A percentile compares a stretch with the other conserved stretches of the same genome.
Evolutionary conservation across 768 basidiomycete species (phyloP).

Genomic region (Trametes elegans): DNA sequence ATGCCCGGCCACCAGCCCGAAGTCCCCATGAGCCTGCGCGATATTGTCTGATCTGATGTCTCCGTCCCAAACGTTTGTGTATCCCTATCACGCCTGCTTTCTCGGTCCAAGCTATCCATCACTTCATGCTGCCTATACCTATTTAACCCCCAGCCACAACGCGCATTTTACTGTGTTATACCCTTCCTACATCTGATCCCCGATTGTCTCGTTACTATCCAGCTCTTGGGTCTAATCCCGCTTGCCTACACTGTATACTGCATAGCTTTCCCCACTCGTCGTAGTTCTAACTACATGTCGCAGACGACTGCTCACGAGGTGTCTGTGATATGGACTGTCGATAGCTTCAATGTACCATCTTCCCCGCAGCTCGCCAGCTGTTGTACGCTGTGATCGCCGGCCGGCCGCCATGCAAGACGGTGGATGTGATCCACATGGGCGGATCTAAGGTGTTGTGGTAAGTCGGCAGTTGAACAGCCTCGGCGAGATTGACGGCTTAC

Average conservation of each 20-base stretch:
- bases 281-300: conserved; percentile 32
- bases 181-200: conserved; percentile 53
- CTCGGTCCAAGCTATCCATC: conserved; percentile 31
- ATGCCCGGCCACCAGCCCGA: conserved; percentile 60
- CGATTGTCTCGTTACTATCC: conserved; percentile 63
- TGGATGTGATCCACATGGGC: conserved; percentile 81
- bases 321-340: conserved; percentile 54
- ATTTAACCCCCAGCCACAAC: conserved; percentile 44
- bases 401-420: conserved; percentile 75
- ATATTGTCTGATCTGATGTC: conserved; percentile 66
- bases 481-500: conserved; percentile 40
- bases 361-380: conserved; percentile 87
- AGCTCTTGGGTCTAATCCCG: conserved; percentile 42
- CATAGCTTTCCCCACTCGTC: conserved; percentile 34
- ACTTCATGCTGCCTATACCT: conserved; percentile 40
- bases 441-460: conserved; percentile 42
- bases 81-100: conserved; percentile 62
- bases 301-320: conserved; percentile 45
- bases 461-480: neutral
- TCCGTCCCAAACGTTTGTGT: conserved; percentile 54
- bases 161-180: conserved; percentile 60
- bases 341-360: conserved; percentile 86
- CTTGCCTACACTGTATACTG: conserved; percentile 69
- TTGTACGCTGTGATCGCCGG: conserved; percentile 24
- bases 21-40: conserved; percentile 87